Evolutionary conservation across 768 basidiomycete species (phyloP).

Genomic region (Termitomyces bulborhizus): DNA sequence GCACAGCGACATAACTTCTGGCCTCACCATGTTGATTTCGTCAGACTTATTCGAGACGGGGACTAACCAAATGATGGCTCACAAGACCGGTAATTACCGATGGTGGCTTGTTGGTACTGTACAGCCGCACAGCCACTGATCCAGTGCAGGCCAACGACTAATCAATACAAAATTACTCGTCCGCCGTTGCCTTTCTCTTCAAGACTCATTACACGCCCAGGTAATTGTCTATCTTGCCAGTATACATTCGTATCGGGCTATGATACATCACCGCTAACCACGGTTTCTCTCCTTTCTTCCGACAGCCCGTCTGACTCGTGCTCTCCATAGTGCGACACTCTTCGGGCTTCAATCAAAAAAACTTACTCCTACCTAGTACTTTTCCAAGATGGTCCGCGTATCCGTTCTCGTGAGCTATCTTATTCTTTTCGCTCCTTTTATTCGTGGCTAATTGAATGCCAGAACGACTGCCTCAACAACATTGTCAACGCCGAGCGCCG

Average conservation of each 20-base stretch:
- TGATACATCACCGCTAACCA: slow-evolving; percentile 12
- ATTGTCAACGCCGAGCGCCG: slow-evolving; percentile 99
- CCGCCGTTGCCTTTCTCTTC: slow-evolving; percentile 17
- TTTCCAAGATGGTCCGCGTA: slow-evolving; percentile 74
- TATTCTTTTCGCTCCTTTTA: too few species aligned
- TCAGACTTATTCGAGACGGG: slow-evolving; percentile 13
- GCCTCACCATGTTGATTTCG: slow-evolving; percentile 46
- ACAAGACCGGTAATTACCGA: slow-evolving; percentile 26
- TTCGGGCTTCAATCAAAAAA: slow-evolving; percentile 45
- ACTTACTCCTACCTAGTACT: slow-evolving; percentile 22
- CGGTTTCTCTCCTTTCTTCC: slow-evolving; percentile 12
- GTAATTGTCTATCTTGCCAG: slow-evolving; percentile 29
- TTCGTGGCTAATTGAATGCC: neutral
- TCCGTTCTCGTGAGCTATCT: slow-evolving; percentile 73
- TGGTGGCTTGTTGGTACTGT: slow-evolving; percentile 36
- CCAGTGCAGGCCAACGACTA: slow-evolving; percentile 4
- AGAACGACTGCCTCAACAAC: slow-evolving; percentile 74
- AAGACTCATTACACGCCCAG: slow-evolving; percentile 23
- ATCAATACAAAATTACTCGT: slow-evolving; percentile 1
- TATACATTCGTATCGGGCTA: slow-evolving; percentile 6
- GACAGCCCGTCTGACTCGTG: slow-evolving; percentile 70
- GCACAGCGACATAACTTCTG: neutral
- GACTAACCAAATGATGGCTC: neutral
- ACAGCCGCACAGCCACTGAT: slow-evolving; percentile 27
- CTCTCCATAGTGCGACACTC: slow-evolving; percentile 82